Evolutionary conservation across 352 stramenopile genomes (phyloP).

Genomic region (Globisporangium emineosum): DNA sequence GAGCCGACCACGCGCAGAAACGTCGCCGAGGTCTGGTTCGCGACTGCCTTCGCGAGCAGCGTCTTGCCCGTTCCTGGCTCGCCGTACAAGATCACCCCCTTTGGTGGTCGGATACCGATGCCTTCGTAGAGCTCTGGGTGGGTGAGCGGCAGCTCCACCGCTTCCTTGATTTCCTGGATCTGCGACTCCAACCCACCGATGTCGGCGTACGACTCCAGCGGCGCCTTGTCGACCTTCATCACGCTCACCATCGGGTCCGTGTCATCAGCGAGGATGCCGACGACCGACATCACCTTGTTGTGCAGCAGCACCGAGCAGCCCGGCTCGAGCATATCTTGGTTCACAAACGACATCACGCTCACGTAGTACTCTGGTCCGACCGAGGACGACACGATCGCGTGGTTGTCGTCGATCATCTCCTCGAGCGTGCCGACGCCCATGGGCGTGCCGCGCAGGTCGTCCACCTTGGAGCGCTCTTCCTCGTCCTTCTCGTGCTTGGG

Average conservation of each 20-base stretch:
- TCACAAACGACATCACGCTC: constrained; percentile 99
- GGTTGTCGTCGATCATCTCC: constrained; percentile 99
- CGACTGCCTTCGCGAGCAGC: constrained; percentile 99
- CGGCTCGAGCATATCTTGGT: constrained; percentile 99
- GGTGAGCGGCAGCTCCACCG: constrained; percentile 96
- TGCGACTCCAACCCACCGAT: constrained; percentile 99
- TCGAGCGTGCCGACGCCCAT: constrained; percentile 98
- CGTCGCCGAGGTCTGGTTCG: constrained; percentile 99
- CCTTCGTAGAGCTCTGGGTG: constrained; percentile 99
- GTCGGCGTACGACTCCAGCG: constrained; percentile 98
- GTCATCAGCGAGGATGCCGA: constrained; percentile 98
- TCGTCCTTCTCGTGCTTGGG: constrained; percentile 99
- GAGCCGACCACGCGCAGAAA: constrained; percentile 99
- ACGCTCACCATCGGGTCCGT: constrained; percentile 99
- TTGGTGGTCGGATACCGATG: constrained; percentile 98
- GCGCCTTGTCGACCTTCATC: constrained; percentile 99
- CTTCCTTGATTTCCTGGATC: constrained; percentile 95
- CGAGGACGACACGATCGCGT: constrained; percentile 98
- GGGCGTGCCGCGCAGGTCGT: constrained; percentile 97
- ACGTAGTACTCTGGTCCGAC: constrained; percentile 99
- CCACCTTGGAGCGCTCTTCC: constrained; percentile 98
- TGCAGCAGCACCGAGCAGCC: constrained; percentile 98
- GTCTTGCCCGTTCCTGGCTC: constrained; percentile 99
- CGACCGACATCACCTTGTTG: constrained; percentile 99
- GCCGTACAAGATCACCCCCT: constrained; percentile 99